Evolutionary conservation across 1,284 basidiomycete species (phyloP).

Genomic region (Tilletia horrida): DNA sequence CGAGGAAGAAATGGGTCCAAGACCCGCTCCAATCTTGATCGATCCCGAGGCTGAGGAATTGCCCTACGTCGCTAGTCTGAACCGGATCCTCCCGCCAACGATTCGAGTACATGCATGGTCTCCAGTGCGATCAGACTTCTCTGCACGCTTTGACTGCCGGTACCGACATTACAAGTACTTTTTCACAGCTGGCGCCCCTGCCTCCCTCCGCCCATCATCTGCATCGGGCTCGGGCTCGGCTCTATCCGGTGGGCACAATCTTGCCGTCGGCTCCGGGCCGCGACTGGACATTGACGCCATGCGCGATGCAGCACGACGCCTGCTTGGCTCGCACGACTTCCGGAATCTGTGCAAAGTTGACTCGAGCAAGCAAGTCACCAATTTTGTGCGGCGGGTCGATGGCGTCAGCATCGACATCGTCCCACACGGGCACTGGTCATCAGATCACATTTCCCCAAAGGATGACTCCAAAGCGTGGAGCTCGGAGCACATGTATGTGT

Average conservation of each 20-base stretch:
- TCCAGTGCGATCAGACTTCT: conserved; percentile 75
- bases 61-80: conserved; percentile 76
- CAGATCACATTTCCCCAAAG: too few relatives aligned
- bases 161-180: conserved; percentile 97
- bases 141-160: conserved; percentile 80
- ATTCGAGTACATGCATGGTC: conserved; percentile 95
- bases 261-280: conserved; percentile 17
- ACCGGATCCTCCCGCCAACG: conserved; percentile 81
- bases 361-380: conserved; percentile 83
- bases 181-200: conserved; percentile 57
- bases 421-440: conserved; percentile 24
- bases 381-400: conserved; percentile 68
- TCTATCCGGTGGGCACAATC: neutral
- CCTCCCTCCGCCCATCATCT: conserved; percentile 26
- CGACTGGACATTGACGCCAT: conserved; percentile 61
- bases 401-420: conserved; percentile 63
- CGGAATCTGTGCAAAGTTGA: conserved; percentile 95
- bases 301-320: conserved; percentile 68
- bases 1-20: conserved; percentile 5
- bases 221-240: neutral
- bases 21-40: conserved; percentile 1
- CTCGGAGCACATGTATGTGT: conserved; percentile 61
- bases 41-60: conserved; percentile 61
- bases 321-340: conserved; percentile 92
- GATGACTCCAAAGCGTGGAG: neutral